Percentiles rank a stretch among this genome's conserved stretches.
Evolutionary conservation across 2,329 filamentous ascomycete species (phyloP).

Genomic region (Hirsutella thompsonii): DNA sequence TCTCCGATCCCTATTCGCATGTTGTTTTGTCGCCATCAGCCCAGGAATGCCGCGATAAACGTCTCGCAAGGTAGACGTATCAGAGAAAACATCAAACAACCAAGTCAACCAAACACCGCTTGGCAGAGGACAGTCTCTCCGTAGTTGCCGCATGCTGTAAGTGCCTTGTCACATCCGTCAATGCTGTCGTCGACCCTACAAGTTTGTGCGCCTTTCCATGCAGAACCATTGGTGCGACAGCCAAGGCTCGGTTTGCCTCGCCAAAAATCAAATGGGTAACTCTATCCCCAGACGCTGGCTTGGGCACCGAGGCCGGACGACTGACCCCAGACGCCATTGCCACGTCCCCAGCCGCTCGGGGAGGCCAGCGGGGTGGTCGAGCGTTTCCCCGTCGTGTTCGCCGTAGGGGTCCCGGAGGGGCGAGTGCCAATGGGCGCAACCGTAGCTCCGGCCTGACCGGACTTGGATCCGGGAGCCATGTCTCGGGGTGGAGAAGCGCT

Average conservation of each 20-base stretch:
- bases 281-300: slow-evolving; percentile 85
- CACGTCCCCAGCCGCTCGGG: slow-evolving; percentile 71
- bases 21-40: slow-evolving; percentile 7
- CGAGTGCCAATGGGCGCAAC: slow-evolving; percentile 93
- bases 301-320: slow-evolving; percentile 74
- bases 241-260: not conserved
- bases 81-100: slow-evolving; percentile 3
- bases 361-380: slow-evolving; percentile 86
- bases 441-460: slow-evolving; percentile 42
- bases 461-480: slow-evolving; percentile 38
- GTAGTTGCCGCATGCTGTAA: not conserved
- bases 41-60: slow-evolving; percentile 8
- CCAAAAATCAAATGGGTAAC: not conserved
- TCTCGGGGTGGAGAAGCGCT: slow-evolving; percentile 66
- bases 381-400: slow-evolving; percentile 48
- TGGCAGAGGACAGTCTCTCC: not conserved
- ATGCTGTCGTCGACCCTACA: slow-evolving; percentile 5
- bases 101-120: not conserved
- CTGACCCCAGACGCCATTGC: slow-evolving; percentile 74
- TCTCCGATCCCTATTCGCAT: slow-evolving; percentile 1
- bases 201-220: slow-evolving; percentile 9
- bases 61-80: slow-evolving; percentile 1
- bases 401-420: slow-evolving; percentile 47
- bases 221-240: slow-evolving; percentile 6
- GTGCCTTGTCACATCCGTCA: not conserved